phyloP scores from a whole-genome alignment of 148 eudicot species.

The Persicaria tinctoria region DNA sequence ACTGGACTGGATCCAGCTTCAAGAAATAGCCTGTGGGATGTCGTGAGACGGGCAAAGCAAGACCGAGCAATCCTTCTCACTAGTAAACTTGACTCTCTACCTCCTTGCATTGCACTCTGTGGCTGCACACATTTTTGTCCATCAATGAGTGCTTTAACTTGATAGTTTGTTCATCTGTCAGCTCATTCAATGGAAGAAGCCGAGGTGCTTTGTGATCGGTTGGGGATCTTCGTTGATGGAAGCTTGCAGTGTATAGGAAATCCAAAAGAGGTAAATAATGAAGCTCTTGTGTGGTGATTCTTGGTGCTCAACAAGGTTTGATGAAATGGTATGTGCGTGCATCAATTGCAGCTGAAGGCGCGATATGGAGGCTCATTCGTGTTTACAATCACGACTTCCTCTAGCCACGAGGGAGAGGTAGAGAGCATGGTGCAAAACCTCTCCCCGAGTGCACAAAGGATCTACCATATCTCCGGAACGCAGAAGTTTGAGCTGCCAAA shows the following conservation, averaged over 20 bases:
- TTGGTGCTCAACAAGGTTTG: neutral
- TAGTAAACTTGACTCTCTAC: slow-evolving; percentile 2
- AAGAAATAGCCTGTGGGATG: slow-evolving; percentile 58
- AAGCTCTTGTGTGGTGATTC: too few relatives aligned
- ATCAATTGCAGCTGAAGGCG: slow-evolving; percentile 48
- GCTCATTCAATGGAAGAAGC: neutral
- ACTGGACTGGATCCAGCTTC: slow-evolving; percentile 72
- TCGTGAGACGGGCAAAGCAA: slow-evolving; percentile 16
- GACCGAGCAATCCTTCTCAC: slow-evolving; percentile 17
- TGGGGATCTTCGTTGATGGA: too few relatives aligned
- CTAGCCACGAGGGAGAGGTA: slow-evolving; percentile 47
- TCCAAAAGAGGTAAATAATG: slow-evolving; percentile 24
- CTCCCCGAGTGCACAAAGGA: slow-evolving; percentile 47
- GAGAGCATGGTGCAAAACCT: slow-evolving; percentile 40
- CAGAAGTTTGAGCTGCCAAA: slow-evolving; percentile 78
- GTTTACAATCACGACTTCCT: slow-evolving; percentile 61
- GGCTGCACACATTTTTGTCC: too few relatives aligned
- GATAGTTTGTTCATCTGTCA: slow-evolving; percentile 21
- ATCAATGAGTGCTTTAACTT: too few relatives aligned
- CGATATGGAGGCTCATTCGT: slow-evolving; percentile 75
- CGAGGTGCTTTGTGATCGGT: too few relatives aligned
- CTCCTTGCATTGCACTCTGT: neutral
- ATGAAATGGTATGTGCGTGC: neutral
- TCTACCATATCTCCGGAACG: slow-evolving; percentile 69
- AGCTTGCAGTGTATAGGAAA: slow-evolving; percentile 23